Conservation (phyloP, 441 rosid genomes). For the Gossypium davidsonii region DNA sequence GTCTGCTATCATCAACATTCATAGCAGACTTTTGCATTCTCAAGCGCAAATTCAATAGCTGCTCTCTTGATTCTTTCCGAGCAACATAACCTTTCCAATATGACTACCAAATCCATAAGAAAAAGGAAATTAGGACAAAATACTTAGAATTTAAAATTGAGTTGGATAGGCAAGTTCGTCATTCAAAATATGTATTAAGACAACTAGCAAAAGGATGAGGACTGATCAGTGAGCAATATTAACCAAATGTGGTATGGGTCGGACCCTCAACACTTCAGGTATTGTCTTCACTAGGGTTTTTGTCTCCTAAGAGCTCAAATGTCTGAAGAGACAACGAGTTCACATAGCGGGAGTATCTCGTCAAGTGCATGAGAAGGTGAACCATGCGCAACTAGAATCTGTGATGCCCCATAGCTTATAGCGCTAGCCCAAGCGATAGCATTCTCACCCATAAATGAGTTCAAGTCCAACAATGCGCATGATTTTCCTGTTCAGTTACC, state of each 20-base stretch:
- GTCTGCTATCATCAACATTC: conserved; percentile 74
- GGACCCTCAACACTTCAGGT: too few species aligned
- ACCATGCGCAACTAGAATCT: too few species aligned
- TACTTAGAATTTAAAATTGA: background rate
- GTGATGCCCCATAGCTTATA: too few species aligned
- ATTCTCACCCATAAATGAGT: too few species aligned
- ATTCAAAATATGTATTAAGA: background rate
- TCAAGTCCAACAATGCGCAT: too few species aligned
- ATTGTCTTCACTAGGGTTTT: too few species aligned
- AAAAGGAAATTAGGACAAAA: background rate
- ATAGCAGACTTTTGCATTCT: conserved; percentile 65
- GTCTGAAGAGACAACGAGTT: too few species aligned
- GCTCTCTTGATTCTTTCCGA: conserved; percentile 61
- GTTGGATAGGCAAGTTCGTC: background rate
- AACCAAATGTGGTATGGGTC: background rate
- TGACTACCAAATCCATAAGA: conserved; percentile 37
- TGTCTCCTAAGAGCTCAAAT: too few species aligned
- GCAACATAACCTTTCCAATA: conserved; percentile 74
- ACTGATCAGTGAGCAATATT: background rate
- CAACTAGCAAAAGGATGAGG: background rate
- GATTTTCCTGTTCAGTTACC: too few species aligned
- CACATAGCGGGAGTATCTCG: too few species aligned
- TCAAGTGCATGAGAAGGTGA: too few species aligned
- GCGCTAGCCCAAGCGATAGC: too few species aligned
- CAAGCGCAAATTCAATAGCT: conserved; percentile 52